Percentiles rank a stretch among this genome's conserved stretches.
These are phyloP conservation scores for Tolypocladium sp. DNA, from an alignment of 2,329 filamentous ascomycete genomes.

Conservation along the genomic window DNA sequence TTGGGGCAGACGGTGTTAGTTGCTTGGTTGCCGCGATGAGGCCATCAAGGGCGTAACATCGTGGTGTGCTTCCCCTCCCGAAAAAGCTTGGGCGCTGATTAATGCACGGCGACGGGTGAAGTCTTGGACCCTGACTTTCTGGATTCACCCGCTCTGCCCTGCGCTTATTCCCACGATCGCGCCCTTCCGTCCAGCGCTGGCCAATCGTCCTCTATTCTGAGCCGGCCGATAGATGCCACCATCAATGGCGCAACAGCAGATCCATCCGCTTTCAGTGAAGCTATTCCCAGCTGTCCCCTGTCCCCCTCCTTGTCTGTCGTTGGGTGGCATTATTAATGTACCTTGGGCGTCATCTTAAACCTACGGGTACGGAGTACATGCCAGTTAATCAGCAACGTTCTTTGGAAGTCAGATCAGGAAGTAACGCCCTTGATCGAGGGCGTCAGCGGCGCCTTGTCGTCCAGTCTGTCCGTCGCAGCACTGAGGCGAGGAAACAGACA, in stretches of 20 bases:
- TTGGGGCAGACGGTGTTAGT: not conserved
- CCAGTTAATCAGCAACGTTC: not conserved
- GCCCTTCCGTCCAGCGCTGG: not conserved
- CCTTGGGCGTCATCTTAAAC: not conserved
- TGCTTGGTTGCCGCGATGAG: not conserved
- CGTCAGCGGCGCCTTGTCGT: not conserved
- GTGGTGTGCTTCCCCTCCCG: not conserved
- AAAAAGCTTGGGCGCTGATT: not conserved
- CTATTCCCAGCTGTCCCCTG: conserved; percentile 10
- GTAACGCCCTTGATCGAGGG: not conserved
- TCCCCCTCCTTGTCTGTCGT: too few species aligned
- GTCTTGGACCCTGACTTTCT: not conserved
- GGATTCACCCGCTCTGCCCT: not conserved
- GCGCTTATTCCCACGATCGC: not conserved
- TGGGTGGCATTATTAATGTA: not conserved
- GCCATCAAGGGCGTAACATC: not conserved
- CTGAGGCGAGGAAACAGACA: not conserved
- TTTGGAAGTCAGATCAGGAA: not conserved
- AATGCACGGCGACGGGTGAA: not conserved
- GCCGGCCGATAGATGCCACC: not conserved
- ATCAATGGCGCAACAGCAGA: not conserved
- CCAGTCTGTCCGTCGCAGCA: not conserved
- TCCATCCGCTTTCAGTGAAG: not conserved
- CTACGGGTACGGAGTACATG: not conserved
- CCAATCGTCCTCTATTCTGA: not conserved